Percentiles rank a stretch among this genome's conserved stretches.
These are phyloP conservation scores for Phalaenopsis aphrodite DNA, from an alignment of 106 monocot genomes.

Conservation along the genomic window DNA sequence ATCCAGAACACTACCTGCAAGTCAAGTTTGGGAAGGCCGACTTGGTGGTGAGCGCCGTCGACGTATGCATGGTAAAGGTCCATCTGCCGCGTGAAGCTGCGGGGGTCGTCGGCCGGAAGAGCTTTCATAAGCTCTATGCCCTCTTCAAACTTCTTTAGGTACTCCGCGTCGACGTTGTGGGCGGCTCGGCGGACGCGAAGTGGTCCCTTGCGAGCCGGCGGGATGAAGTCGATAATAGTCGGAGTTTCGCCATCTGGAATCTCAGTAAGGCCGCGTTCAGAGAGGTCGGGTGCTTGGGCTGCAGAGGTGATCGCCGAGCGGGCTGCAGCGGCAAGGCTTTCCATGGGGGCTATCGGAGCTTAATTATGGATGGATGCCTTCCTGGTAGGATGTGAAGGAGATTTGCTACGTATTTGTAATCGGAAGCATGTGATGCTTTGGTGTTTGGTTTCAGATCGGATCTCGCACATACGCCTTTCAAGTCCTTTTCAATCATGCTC, in stretches of 20 bases:
- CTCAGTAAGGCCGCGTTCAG: not conserved
- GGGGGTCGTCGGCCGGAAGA: constrained; percentile 22
- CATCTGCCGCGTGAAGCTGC: constrained; percentile 41
- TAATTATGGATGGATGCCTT: too few species aligned
- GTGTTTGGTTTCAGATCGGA: not conserved
- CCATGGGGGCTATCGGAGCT: not conserved
- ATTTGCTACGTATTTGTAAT: not conserved
- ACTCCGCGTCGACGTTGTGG: constrained; percentile 23
- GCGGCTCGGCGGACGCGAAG: constrained; percentile 33
- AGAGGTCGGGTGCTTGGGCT: constrained; percentile 6
- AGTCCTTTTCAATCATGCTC: too few species aligned
- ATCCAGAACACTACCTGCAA: not conserved
- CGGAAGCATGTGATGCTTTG: not conserved
- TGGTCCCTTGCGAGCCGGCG: not conserved
- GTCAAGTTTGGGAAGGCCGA: constrained; percentile 11
- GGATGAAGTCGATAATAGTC: constrained; percentile 19
- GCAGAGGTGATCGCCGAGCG: not conserved
- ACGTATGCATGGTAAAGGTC: constrained; percentile 44
- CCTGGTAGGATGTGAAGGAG: too few species aligned
- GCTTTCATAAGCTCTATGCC: constrained; percentile 25
- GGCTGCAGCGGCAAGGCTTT: not conserved
- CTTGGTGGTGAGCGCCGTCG: constrained; percentile 30
- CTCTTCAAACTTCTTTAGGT: constrained; percentile 25
- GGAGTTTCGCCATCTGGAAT: not conserved
- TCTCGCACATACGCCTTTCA: not conserved